Percentiles rank a stretch among this genome's conserved stretches.
Conservation (phyloP, 805 yeast species). For the Pichia scutulata region DNA sequence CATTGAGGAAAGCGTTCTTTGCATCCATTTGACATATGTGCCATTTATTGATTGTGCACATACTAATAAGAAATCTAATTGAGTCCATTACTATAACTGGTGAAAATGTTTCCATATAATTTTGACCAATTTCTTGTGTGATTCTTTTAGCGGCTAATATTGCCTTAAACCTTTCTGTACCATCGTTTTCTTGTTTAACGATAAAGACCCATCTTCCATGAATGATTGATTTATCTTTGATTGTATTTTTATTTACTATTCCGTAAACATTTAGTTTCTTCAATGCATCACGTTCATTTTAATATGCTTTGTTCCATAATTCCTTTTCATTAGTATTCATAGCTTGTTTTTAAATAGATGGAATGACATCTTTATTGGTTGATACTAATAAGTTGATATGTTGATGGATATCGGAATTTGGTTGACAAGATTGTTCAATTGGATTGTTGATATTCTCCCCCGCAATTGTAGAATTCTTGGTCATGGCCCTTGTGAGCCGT, state of each 20-base stretch:
- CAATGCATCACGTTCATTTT: background rate
- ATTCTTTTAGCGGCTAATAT: constrained; percentile 9
- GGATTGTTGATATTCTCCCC: too few relatives aligned
- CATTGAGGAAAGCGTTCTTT: constrained; percentile 9
- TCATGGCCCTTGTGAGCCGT: too few relatives aligned
- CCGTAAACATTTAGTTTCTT: background rate
- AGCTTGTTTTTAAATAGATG: too few relatives aligned
- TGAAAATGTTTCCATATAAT: constrained; percentile 5
- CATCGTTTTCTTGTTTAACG: constrained; percentile 6
- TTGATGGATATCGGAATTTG: too few relatives aligned
- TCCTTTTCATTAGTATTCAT: background rate
- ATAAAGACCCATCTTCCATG: constrained; percentile 5
- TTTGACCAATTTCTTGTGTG: constrained; percentile 4
- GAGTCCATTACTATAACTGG: constrained; percentile 7
- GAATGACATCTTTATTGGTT: too few relatives aligned
- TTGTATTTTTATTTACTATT: background rate
- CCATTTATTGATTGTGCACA: background rate
- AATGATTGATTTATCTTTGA: background rate
- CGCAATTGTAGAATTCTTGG: too few relatives aligned
- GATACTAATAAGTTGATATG: too few relatives aligned
- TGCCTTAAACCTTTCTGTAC: constrained; percentile 5
- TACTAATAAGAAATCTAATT: background rate
- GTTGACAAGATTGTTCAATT: too few relatives aligned
- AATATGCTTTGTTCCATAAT: background rate
- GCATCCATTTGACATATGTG: constrained; percentile 7